phyloP scores from a whole-genome alignment of 768 basidiomycete genomes.

The Leccinellum luteum region DNA sequence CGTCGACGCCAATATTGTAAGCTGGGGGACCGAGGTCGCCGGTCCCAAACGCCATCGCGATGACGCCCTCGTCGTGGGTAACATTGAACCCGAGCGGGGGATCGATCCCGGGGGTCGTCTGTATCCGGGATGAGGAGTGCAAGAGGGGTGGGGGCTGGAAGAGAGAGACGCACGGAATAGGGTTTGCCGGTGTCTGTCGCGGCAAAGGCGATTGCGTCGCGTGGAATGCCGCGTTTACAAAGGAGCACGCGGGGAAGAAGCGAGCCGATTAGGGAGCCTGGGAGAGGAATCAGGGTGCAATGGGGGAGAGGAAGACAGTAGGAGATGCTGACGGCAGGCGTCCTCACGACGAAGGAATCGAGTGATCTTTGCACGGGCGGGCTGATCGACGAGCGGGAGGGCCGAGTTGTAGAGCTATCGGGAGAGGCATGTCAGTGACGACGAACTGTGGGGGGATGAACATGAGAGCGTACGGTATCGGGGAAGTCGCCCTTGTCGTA shows the following conservation, averaged over 20 bases:
- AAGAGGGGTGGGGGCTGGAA: conserved; percentile 3
- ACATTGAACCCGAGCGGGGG: conserved; percentile 77
- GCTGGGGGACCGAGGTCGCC: conserved; percentile 55
- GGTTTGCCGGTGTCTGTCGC: conserved; percentile 70
- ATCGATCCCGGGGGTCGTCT: conserved; percentile 45
- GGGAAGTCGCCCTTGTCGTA: conserved; percentile 36
- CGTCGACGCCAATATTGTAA: conserved; percentile 66
- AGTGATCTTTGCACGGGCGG: conserved; percentile 54
- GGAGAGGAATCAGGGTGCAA: background rate
- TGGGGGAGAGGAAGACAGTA: background rate
- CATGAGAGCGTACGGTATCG: conserved; percentile 32
- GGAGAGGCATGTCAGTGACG: background rate
- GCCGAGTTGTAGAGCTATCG: conserved; percentile 61
- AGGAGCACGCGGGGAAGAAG: conserved; percentile 68
- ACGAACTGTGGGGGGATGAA: background rate
- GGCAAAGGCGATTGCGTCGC: conserved; percentile 48
- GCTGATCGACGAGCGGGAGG: conserved; percentile 55
- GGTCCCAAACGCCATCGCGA: conserved; percentile 60
- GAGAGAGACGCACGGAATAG: conserved; percentile 54
- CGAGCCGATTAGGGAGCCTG: conserved; percentile 80
- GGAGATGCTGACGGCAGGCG: conserved; percentile 54
- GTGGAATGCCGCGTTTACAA: conserved; percentile 51
- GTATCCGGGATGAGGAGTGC: conserved; percentile 1
- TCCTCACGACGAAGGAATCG: conserved; percentile 72
- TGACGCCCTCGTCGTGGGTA: conserved; percentile 72